Conservation (phyloP, 192 early-diverging fungal species). For the Bifiguratus adelaidae region DNA sequence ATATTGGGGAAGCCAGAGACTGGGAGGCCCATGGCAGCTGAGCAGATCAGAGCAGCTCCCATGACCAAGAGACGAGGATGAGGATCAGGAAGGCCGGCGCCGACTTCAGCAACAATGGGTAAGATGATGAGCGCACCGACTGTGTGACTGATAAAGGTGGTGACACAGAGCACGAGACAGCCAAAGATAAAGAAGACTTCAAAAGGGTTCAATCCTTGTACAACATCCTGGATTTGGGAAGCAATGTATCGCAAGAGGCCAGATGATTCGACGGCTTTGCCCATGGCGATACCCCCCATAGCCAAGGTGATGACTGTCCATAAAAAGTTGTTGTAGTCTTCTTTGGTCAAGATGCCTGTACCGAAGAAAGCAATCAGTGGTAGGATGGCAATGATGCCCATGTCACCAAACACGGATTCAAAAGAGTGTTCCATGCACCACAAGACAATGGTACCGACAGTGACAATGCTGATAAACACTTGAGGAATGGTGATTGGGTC, state of each 20-base stretch:
- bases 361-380: slow-evolving; percentile 87
- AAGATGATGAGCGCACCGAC: slow-evolving; percentile 94
- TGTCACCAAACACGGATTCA: slow-evolving; percentile 77
- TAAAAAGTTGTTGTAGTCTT: slow-evolving; percentile 94
- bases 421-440: slow-evolving; percentile 83
- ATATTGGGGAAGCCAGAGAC: slow-evolving; percentile 96
- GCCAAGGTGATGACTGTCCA: slow-evolving; percentile 87
- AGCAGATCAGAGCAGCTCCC: slow-evolving; percentile 74
- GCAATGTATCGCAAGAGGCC: slow-evolving; percentile 79
- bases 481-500: slow-evolving; percentile 52
- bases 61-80: slow-evolving; percentile 74
- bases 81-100: slow-evolving; percentile 66
- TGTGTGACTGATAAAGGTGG: slow-evolving; percentile 92
- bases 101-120: slow-evolving; percentile 86
- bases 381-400: slow-evolving; percentile 92
- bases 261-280: slow-evolving; percentile 80
- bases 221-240: slow-evolving; percentile 43
- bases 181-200: slow-evolving; percentile 67
- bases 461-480: slow-evolving; percentile 67
- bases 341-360: slow-evolving; percentile 83
- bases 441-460: slow-evolving; percentile 65
- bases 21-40: slow-evolving; percentile 84
- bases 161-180: slow-evolving; percentile 68
- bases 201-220: slow-evolving; percentile 60
- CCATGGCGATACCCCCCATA: slow-evolving; percentile 94